Conservation (phyloP, 495 filamentous ascomycete species). For the Acidiella bohemica region DNA sequence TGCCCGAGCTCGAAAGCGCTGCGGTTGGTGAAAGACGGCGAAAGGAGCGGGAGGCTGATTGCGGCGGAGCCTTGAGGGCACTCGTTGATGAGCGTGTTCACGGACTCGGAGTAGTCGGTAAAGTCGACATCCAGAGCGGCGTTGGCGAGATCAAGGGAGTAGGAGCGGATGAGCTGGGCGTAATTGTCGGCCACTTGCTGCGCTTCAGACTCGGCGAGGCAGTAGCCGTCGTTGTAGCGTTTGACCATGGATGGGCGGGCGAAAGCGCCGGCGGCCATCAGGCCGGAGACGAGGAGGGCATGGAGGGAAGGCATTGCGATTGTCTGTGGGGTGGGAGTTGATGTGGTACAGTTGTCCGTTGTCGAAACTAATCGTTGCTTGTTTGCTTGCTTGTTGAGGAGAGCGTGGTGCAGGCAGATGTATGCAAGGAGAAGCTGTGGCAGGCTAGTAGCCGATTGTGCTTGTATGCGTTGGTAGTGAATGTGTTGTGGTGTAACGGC, state of each 20-base stretch:
- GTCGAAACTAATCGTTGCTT: too few relatives aligned
- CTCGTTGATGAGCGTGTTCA: conserved; percentile 13
- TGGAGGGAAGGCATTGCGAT: conserved; percentile 8
- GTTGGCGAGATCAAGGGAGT: conserved; percentile 7
- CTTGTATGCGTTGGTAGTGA: background rate
- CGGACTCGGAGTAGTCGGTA: conserved; percentile 15
- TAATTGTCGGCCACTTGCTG: conserved; percentile 13
- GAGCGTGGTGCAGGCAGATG: background rate
- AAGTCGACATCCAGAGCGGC: conserved; percentile 6
- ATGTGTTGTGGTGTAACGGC: background rate
- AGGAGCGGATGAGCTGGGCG: conserved; percentile 9
- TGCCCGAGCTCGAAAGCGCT: conserved; percentile 10
- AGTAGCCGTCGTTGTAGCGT: conserved; percentile 1
- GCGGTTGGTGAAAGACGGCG: conserved; percentile 12
- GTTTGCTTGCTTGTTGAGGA: background rate
- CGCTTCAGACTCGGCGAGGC: conserved; percentile 6
- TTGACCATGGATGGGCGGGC: conserved; percentile 4
- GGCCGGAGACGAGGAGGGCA: conserved; percentile 2
- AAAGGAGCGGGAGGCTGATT: conserved; percentile 4
- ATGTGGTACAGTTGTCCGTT: background rate
- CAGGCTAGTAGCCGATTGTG: background rate
- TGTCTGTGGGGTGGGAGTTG: background rate
- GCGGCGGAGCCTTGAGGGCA: conserved; percentile 14
- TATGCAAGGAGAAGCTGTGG: background rate
- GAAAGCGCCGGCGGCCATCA: conserved; percentile 9